A percentile compares a stretch with the other conserved stretches of the same genome.
Evolutionary conservation across 352 stramenopile genomes (phyloP).

Genomic region (Globisporangium irregulare): DNA sequence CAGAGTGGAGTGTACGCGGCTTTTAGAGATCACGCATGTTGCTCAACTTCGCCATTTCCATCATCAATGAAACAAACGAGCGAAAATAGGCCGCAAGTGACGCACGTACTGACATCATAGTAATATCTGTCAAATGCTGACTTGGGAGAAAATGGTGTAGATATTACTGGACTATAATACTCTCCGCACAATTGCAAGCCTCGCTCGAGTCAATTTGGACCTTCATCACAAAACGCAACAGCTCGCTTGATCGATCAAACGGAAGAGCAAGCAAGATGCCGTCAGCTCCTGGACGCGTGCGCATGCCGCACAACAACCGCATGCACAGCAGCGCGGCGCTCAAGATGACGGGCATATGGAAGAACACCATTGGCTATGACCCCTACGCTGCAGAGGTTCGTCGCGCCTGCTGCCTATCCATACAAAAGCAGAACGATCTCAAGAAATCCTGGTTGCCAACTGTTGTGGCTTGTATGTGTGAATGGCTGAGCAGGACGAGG

Average conservation of each 20-base stretch:
- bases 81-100: not conserved
- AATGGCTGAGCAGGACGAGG: constrained; percentile 31
- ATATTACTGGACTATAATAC: no score
- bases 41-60: not conserved
- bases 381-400: constrained; percentile 80
- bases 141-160: not conserved
- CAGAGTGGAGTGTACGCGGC: not conserved
- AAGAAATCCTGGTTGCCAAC: not conserved
- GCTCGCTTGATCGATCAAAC: no score
- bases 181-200: no score
- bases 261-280: constrained; percentile 56
- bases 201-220: no score
- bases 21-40: not conserved
- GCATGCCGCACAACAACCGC: constrained; percentile 98
- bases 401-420: not conserved
- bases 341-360: constrained; percentile 96
- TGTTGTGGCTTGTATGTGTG: not conserved
- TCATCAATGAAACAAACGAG: not conserved
- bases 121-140: not conserved
- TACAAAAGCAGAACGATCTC: not conserved
- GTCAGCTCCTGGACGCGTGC: constrained; percentile 81
- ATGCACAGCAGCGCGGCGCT: constrained; percentile 93
- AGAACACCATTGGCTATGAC: constrained; percentile 96
- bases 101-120: not conserved
- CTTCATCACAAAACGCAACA: not conserved